These are phyloP conservation scores for Sphaerulina musiva DNA, from an alignment of 2,329 filamentous ascomycete genomes.

Conservation along the genomic window DNA sequence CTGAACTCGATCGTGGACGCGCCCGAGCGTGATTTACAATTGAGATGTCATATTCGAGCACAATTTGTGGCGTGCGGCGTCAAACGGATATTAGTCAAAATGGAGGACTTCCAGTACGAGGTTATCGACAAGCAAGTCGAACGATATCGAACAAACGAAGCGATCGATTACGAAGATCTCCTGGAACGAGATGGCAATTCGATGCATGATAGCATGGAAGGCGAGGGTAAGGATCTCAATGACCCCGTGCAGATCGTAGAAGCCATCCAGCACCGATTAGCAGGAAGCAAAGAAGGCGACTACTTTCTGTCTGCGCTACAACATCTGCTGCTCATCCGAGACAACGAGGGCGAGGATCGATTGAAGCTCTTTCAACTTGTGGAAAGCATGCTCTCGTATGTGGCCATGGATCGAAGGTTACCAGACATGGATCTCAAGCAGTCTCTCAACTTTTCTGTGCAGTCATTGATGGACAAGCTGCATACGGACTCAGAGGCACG, in stretches of 20 bases:
- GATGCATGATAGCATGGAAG: conserved; percentile 79
- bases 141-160: conserved; percentile 84
- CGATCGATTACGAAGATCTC: conserved; percentile 96
- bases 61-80: conserved; percentile 95
- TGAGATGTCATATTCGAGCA: conserved; percentile 87
- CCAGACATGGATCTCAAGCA: conserved; percentile 98
- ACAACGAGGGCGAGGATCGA: conserved; percentile 86
- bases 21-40: conserved; percentile 77
- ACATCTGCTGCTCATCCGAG: conserved; percentile 84
- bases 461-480: conserved; percentile 87
- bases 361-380: conserved; percentile 95
- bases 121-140: conserved; percentile 98
- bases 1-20: conserved; percentile 96
- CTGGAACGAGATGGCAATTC: conserved; percentile 85
- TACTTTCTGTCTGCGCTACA: conserved; percentile 95
- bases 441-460: conserved; percentile 93
- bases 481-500: conserved; percentile 94
- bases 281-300: conserved; percentile 79
- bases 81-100: conserved; percentile 88
- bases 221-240: conserved; percentile 82
- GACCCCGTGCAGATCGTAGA: conserved; percentile 92
- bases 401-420: conserved; percentile 91
- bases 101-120: conserved; percentile 98
- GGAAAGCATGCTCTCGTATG: conserved; percentile 97
- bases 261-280: conserved; percentile 78